These are phyloP conservation scores for Colletotrichum plurivorum DNA, from an alignment of 2,329 filamentous ascomycete species.

Conservation along the genomic window DNA sequence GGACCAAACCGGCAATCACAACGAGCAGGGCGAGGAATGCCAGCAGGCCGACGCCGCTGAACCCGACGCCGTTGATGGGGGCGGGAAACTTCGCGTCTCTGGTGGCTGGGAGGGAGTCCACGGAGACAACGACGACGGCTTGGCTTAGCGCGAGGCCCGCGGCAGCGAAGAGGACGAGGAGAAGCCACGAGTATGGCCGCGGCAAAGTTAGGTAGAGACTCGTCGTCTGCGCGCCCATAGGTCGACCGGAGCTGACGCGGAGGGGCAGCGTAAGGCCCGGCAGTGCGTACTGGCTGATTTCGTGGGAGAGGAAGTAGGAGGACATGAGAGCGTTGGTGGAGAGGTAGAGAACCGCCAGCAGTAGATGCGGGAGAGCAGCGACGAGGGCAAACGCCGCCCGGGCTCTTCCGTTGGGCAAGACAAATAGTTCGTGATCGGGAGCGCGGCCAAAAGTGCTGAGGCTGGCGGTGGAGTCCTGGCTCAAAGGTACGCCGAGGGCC, in stretches of 20 bases:
- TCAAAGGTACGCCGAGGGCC: constrained; percentile 55
- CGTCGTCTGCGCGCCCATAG: constrained; percentile 60
- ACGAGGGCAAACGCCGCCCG: constrained; percentile 53
- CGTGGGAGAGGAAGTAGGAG: constrained; percentile 64
- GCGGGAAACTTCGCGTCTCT: constrained; percentile 33
- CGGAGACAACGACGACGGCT: constrained; percentile 52
- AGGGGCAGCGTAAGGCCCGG: constrained; percentile 51
- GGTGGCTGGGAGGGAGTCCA: constrained; percentile 42
- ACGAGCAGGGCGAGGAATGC: constrained; percentile 57
- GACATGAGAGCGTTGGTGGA: constrained; percentile 62
- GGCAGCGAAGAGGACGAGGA: constrained; percentile 59
- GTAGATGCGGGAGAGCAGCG: constrained; percentile 63
- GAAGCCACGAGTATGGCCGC: constrained; percentile 58
- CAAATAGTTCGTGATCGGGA: constrained; percentile 52
- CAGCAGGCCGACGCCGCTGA: constrained; percentile 60
- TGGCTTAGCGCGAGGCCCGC: constrained; percentile 61
- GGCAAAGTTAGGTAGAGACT: constrained; percentile 67
- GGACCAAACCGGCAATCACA: constrained; percentile 50
- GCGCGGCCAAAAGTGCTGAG: constrained; percentile 57
- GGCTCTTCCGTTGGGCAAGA: constrained; percentile 43
- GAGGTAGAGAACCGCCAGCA: constrained; percentile 64
- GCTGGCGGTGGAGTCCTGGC: constrained; percentile 44
- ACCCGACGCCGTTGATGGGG: constrained; percentile 52
- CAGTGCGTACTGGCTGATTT: constrained; percentile 61
- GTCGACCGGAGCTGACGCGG: constrained; percentile 61